Percentiles rank a stretch among this genome's conserved stretches.
Conservation (phyloP, 1,139 yeast species). For the Debaryomycetaceae sp. region DNA sequence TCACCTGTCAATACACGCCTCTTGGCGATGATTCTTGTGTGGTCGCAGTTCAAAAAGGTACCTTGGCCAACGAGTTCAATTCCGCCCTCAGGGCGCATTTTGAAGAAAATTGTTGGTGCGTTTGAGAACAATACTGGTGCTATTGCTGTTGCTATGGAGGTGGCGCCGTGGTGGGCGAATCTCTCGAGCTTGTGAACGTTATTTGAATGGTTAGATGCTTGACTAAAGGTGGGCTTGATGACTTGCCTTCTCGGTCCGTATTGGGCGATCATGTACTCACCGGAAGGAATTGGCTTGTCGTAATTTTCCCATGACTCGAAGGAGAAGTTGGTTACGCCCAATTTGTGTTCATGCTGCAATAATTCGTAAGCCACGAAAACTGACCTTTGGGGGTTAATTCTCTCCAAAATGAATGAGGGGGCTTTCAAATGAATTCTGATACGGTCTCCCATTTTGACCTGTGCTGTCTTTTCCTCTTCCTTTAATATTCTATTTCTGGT, state of each 20-base stretch:
- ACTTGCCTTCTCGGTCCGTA: slow-evolving; percentile 89
- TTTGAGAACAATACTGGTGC: slow-evolving; percentile 87
- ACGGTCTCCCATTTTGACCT: slow-evolving; percentile 63
- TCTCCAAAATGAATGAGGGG: slow-evolving; percentile 48
- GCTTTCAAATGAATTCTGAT: slow-evolving; percentile 62
- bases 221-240: slow-evolving; percentile 83
- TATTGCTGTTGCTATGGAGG: slow-evolving; percentile 78
- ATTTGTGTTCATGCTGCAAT: slow-evolving; percentile 81
- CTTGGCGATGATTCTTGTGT: slow-evolving; percentile 80
- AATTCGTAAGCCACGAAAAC: slow-evolving; percentile 72
- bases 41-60: slow-evolving; percentile 82
- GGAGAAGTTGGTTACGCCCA: slow-evolving; percentile 77
- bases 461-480: slow-evolving; percentile 55
- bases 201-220: slow-evolving; percentile 71
- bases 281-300: slow-evolving; percentile 77
- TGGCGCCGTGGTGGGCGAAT: slow-evolving; percentile 73
- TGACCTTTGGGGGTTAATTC: slow-evolving; percentile 33
- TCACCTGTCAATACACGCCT: slow-evolving; percentile 89
- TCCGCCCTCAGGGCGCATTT: slow-evolving; percentile 37
- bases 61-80: slow-evolving; percentile 86
- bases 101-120: slow-evolving; percentile 76
- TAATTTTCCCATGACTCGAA: slow-evolving; percentile 88
- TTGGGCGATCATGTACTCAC: slow-evolving; percentile 77
- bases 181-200: slow-evolving; percentile 86
- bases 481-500: slow-evolving; percentile 70